Base-by-base conservation (phyloP, 2,329 filamentous ascomycete species). In the Venturia nashicola region DNA sequence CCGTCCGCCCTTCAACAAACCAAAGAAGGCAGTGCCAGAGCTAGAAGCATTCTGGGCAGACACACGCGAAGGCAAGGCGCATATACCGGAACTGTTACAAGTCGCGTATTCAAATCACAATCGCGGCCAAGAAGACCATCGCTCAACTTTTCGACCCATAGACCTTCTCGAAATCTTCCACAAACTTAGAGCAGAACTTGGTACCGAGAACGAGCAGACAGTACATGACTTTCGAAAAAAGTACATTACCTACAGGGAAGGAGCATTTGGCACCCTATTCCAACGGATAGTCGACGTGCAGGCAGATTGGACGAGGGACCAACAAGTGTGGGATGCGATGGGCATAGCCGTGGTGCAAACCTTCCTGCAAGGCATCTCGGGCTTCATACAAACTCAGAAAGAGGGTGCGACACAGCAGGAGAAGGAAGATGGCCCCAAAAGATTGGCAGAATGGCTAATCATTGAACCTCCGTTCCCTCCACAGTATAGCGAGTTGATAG, bases 381-480 rank as follows among this genome's bases (percentile, higher is more conserved):
- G 14, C 27, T 34, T 57, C 27, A 57, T 57, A 36, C 51, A 36
- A 20, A 36, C 27, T 14, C 51, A 57, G 16, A 57, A 27, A 18
- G 51, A 57, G 14, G 51, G 51, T 18, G 27, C 27, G 8, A 9
- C 27, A n/a, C 7, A 18, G 1, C 27, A 57, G 32, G 51, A 57
- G 20, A 51, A 20, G 46, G 46, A 16, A 23, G 20, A 51, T 16
- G 46, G 46, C 14, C 46, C 46, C 20, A 27, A 27, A 20, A 51
- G 12, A 51, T 8, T 51, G 46, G 46, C 46, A 27, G 46, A 20
- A 9, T 57, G 51, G 51, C 81, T 95, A 16, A 82, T 86, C 66
- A 86, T 94, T 67, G 89, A 93, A 71, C 88, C 89, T 14, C 84
- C 84, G 39, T 82, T 90, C 36, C 79, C 84, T 2, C 78, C 83